Conservation (phyloP, 2,329 filamentous ascomycete species). For the Clarireedia homoeocarpa region DNA sequence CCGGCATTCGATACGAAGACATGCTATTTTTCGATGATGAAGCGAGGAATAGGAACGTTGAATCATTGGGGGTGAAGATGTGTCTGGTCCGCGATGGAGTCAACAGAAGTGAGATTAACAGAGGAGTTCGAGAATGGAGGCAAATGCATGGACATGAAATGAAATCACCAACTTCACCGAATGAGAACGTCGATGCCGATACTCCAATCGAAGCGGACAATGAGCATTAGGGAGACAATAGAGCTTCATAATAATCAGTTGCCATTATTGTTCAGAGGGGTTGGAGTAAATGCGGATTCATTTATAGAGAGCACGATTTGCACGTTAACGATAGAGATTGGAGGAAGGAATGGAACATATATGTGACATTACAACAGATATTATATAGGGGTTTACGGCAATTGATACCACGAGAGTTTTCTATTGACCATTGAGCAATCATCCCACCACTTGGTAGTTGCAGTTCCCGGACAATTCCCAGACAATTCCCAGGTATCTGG, state of each 20-base stretch:
- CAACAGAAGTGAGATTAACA: constrained; percentile 67
- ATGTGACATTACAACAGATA: too few relatives aligned
- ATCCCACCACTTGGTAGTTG: too few relatives aligned
- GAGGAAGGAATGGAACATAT: too few relatives aligned
- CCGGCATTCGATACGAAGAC: constrained; percentile 65
- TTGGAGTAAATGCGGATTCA: too few relatives aligned
- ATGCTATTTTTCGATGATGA: constrained; percentile 98
- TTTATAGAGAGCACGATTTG: too few relatives aligned
- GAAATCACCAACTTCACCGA: not conserved
- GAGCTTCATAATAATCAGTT: not conserved
- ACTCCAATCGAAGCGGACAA: not conserved
- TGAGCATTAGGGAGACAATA: not conserved
- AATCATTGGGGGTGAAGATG: constrained; percentile 59
- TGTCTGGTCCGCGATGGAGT: constrained; percentile 74
- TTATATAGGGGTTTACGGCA: too few relatives aligned
- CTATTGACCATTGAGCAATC: too few relatives aligned
- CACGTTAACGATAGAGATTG: too few relatives aligned
- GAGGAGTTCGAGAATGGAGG: constrained; percentile 75
- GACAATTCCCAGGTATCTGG: not conserved
- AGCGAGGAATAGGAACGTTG: constrained; percentile 74
- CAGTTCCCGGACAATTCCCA: too few relatives aligned
- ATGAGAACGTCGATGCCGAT: not conserved
- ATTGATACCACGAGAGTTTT: too few relatives aligned
- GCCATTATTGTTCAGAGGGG: too few relatives aligned
- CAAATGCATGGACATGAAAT: constrained; percentile 38